Base-by-base conservation (phyloP, 192 early-diverging fungal genomes). In the Podila horticola region DNA sequence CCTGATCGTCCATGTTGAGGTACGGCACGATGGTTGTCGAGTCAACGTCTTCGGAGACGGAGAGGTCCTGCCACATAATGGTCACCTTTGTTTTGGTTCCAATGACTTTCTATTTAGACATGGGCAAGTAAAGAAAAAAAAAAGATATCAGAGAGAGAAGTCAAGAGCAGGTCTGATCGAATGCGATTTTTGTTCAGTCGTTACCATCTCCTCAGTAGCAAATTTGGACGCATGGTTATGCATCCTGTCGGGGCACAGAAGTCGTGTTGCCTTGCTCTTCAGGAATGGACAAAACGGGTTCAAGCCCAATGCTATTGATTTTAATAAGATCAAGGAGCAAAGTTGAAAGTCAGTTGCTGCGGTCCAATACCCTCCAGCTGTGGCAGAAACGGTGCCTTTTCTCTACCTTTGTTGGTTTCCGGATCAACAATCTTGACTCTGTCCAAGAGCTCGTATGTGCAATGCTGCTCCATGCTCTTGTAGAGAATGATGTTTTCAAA, bases 1-100 rank as follows among this genome's bases (percentile, higher is more conserved):
- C 82, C 66, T 83, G 82, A 36, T 86, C 84, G 58, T 86, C 84
- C 28, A 86, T 72, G 34, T 81, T 84, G 22, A 86, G 71, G 48
- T 83, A 84, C 17, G 83, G 77, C 2, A 82, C 66, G 24, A 86
- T 51, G 0, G 66, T 69, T 5, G 69, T 72, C 28, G 82, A 75
- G 29, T 12, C 8, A 10, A 72, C 65, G 20, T 84, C 59, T 5
- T 70, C 36, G 1, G 69, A 62, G 4, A 79, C 60, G 3, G 74
- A 71, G 33, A 72, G 52, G 66, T 86, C 82, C 69, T 86, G 84
- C 84, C 84, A 86, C 49, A 72, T 62, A 17, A 86, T 65, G 30
- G 72, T 81, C 34, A 83, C 68, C 4, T 33, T 29, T 6, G 84
- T 84, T 30, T 67, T 71, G 13, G 73, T 84, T 26, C 68, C 71